Evolutionary conservation across 2,329 filamentous ascomycete species (phyloP), one percentile per base, ranked within the genome.

Genomic region (Blastomyces parvus): DNA sequence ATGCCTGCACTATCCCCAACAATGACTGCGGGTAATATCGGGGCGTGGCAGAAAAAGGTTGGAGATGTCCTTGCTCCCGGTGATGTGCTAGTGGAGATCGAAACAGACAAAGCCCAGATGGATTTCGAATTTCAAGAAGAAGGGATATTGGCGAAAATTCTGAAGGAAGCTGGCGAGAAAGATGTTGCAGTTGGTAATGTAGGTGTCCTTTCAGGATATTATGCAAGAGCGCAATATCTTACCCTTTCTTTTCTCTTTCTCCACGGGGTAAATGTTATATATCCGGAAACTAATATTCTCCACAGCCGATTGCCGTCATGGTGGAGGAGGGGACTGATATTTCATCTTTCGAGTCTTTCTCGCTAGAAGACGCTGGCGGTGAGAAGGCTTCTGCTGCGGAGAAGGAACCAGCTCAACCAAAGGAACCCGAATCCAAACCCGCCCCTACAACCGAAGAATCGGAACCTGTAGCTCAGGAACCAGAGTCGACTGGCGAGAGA

Each of bases 91-190:
- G 92, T 96, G 70, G 92, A 96, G 83, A 96, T 97, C 73, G 94
- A 99, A 85, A 99, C 94, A 72, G 94, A 99, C 81, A 99, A 99
- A 85, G 94, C 94, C 68, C 94, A 97, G 82, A 99, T 99, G 94
- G 94, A 99, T 82, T 97, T 99, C 77, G 94, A 99, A 80, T 97
- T 96, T 80, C 94, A 99, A 80, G 94, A 99, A 74, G 94, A 97
- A 76, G 94, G 93, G 82, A 85, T 96, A 65, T 84, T 99, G 70
- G 93, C 94, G 73, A 96, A 96, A 84, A 84, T 97, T 67, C 82
- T 99, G 74, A 94, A 91, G 81, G 89, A 96, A 56, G 88, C 88
- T 65, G 95, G 95, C 69, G 88, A 88, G 78, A 99, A 97, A 83
- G 94, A 99, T 76, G 82, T 99, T 66, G 78, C 93, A 38, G 91